Evolutionary conservation across 176 grass and related monocot species (phyloP).

Genomic region (Lolium rigidum): DNA sequence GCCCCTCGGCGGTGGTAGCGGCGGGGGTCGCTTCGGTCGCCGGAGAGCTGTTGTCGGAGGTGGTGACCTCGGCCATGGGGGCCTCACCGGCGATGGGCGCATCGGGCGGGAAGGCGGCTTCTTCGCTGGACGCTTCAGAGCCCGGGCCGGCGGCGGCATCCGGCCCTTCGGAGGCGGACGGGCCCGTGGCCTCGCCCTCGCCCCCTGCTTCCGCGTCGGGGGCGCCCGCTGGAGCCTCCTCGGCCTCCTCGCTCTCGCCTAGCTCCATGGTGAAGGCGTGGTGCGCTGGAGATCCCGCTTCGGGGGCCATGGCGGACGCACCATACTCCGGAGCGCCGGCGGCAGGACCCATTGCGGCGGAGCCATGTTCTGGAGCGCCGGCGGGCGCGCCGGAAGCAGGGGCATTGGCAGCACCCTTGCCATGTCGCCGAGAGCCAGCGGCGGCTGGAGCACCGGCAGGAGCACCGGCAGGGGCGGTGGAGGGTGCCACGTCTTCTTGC

Average conservation of each 20-base stretch:
- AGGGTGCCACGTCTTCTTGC: not conserved
- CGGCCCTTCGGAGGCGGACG: not conserved
- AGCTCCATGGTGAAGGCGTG: not conserved
- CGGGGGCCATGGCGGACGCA: not conserved
- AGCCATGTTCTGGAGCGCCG: not conserved
- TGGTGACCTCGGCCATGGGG: not conserved
- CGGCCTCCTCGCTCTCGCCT: constrained; percentile 6
- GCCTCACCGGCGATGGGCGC: constrained; percentile 10
- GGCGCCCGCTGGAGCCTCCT: constrained; percentile 39
- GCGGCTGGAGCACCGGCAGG: not conserved
- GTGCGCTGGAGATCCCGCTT: not conserved
- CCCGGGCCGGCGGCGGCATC: constrained; percentile 2
- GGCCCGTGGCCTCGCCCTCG: not conserved
- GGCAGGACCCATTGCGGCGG: not conserved
- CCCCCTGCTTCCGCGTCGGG: constrained; percentile 10
- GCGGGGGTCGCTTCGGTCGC: not conserved
- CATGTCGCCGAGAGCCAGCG: not conserved
- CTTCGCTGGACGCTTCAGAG: constrained; percentile 16
- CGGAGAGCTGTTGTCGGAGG: not conserved
- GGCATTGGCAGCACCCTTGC: not conserved
- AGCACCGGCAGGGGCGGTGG: constrained; percentile 3
- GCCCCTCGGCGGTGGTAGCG: not conserved
- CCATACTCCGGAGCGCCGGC: not conserved
- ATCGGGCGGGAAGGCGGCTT: constrained; percentile 8
- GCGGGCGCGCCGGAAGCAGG: not conserved